Evolutionary conservation across 2,329 filamentous ascomycete genomes (phyloP).

Genomic region (Cytospora schulzeri): DNA sequence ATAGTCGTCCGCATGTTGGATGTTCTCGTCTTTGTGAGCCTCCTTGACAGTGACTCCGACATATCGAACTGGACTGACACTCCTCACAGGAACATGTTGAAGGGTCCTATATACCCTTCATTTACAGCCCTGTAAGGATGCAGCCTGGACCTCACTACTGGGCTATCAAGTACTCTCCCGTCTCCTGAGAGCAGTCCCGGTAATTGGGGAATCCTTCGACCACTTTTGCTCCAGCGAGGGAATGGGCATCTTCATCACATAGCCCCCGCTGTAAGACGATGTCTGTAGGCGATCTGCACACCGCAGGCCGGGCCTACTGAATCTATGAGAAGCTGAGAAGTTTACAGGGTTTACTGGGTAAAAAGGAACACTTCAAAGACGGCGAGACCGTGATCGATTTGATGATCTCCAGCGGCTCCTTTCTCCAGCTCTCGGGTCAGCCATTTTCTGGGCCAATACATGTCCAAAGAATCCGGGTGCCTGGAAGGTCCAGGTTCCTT

Average conservation of each 20-base stretch:
- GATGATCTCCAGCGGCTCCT: background rate
- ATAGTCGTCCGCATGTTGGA: background rate
- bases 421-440: background rate
- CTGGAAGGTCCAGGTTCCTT: background rate
- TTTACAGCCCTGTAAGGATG: background rate
- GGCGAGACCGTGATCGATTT: background rate
- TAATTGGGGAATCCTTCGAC: slow-evolving; percentile 3
- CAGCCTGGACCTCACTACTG: slow-evolving; percentile 7
- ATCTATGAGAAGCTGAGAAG: background rate
- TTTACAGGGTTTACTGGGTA: too few relatives aligned
- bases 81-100: background rate
- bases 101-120: background rate
- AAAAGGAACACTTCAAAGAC: background rate
- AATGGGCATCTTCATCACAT: background rate
- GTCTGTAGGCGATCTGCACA: background rate
- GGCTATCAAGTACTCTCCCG: background rate
- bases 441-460: background rate
- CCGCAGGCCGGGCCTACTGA: background rate
- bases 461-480: background rate
- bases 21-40: background rate
- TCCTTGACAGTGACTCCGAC: background rate
- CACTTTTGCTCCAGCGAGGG: background rate
- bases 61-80: background rate
- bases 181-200: background rate
- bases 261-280: background rate